Evolutionary conservation across 2,329 filamentous ascomycete genomes (phyloP).

Genomic region (Cytospora schulzeri): DNA sequence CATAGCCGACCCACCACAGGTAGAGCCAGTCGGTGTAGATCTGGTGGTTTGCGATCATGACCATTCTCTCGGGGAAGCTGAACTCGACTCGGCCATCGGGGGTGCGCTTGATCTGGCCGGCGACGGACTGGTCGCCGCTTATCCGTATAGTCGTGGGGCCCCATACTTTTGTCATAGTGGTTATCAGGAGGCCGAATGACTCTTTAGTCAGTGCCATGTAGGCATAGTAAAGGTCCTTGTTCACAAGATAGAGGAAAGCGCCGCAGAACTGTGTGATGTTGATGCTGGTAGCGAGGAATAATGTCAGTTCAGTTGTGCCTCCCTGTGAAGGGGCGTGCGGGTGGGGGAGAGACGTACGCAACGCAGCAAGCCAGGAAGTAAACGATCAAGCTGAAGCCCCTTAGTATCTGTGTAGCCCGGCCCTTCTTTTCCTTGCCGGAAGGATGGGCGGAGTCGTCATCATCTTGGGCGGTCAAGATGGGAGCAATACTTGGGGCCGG

Average conservation of each 20-base stretch:
- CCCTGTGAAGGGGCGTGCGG: too few species aligned
- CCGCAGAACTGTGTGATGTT: slow-evolving; percentile 75
- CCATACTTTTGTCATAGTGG: slow-evolving; percentile 83
- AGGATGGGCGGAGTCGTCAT: slow-evolving; percentile 44
- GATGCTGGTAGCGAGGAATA: slow-evolving; percentile 48
- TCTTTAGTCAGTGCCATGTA: slow-evolving; percentile 89
- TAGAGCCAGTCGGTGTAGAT: slow-evolving; percentile 93
- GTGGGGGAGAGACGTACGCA: slow-evolving; percentile 44
- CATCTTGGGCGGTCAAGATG: slow-evolving; percentile 32
- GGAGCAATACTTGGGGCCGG: slow-evolving; percentile 35
- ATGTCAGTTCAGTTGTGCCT: slow-evolving; percentile 3
- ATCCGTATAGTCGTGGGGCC: slow-evolving; percentile 81
- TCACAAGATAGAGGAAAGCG: slow-evolving; percentile 72
- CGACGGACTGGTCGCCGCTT: slow-evolving; percentile 79
- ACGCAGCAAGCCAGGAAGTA: slow-evolving; percentile 56
- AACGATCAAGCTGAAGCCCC: slow-evolving; percentile 52
- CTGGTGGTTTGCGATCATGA: slow-evolving; percentile 89
- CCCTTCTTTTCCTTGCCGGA: slow-evolving; percentile 59
- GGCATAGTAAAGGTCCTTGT: slow-evolving; percentile 77
- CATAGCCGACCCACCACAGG: slow-evolving; percentile 92
- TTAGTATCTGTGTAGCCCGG: slow-evolving; percentile 50
- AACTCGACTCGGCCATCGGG: slow-evolving; percentile 75
- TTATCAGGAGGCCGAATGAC: slow-evolving; percentile 76
- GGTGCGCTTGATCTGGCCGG: slow-evolving; percentile 71
- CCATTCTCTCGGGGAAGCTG: slow-evolving; percentile 76